Evolutionary conservation across 129 eudicot species (phyloP).

Genomic region (Mikania micrantha): DNA sequence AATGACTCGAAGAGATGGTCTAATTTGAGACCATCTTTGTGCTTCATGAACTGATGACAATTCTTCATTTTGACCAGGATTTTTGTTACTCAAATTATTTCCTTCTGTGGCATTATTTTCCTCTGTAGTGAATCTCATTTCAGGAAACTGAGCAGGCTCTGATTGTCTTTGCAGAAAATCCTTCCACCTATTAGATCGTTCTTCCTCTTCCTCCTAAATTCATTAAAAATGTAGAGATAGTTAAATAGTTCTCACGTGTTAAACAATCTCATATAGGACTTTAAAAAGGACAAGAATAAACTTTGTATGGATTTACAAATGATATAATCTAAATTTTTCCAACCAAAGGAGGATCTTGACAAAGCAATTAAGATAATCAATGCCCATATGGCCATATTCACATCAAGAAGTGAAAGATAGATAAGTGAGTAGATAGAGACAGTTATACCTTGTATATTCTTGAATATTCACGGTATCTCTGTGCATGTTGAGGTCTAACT

Average conservation of each 20-base stretch:
- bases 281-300: no score
- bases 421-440: conserved; percentile 7
- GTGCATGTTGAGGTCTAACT: conserved; percentile 89
- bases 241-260: no score
- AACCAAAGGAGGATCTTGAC: no score
- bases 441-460: conserved; percentile 80
- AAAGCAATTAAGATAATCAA: no score
- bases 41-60: conserved; percentile 26
- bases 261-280: no score
- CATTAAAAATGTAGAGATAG: background rate
- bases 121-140: conserved; percentile 28
- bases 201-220: conserved; percentile 93
- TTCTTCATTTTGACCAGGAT: conserved; percentile 30
- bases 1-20: conserved; percentile 68
- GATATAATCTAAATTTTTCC: no score
- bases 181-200: conserved; percentile 92
- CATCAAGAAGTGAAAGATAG: no score
- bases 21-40: conserved; percentile 70
- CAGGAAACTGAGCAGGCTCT: conserved; percentile 45
- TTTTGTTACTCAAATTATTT: conserved; percentile 17
- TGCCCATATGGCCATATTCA: no score
- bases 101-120: conserved; percentile 13
- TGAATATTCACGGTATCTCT: conserved; percentile 88
- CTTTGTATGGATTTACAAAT: no score
- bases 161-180: conserved; percentile 70